Base-by-base conservation (phyloP, 345 rosid genomes). In the Arabidopsis suecica region DNA sequence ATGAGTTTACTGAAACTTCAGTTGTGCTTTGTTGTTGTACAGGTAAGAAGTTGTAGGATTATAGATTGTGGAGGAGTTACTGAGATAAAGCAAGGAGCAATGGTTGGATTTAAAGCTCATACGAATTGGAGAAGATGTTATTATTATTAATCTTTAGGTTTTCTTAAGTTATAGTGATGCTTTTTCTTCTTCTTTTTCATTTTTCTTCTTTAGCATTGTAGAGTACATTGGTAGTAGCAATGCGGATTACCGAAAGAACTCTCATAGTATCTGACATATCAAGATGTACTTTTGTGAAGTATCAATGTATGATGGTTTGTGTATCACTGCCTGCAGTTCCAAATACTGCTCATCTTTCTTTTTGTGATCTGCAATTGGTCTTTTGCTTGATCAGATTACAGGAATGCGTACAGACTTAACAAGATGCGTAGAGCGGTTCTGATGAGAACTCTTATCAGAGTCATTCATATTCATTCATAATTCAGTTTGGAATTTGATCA, bases 291-390 rank as follows among this genome's bases (percentile, higher is more conserved):
- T 48, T 66, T 72, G 78, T 78, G 74, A 78, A 78, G 78, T 78
- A 61, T 78, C 64, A 72, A 78, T 78, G 74, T 78, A 72, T 67
- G 68, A 72, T 78, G 72, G 76, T 64, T 71, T 77, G 48, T 77
- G 80, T 65, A 70, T 71, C 66, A 61, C 38, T 20, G 37, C 33
- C 14, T 47, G 25, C 49, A 45, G 13, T 75, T 75, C 44, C n/a
- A 61, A 56, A 22, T 38, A 65, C 1, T 16, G 30, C 12, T 67
- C 30, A 32, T 68, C 3, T 60, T 38, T 61, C 62, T 20, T 60
- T 68, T 7, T 50, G 38, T 20, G 74, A 47, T 56, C 38, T 70
- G 66, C 61, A 40, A 18, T 65, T 59, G 59, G 51, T 71, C 34
- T 65, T 71, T 71, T 58, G 41, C 36, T 13, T 41, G 48, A 72